phyloP scores from a whole-genome alignment of 768 basidiomycete species.

The Inosperma sp. region DNA sequence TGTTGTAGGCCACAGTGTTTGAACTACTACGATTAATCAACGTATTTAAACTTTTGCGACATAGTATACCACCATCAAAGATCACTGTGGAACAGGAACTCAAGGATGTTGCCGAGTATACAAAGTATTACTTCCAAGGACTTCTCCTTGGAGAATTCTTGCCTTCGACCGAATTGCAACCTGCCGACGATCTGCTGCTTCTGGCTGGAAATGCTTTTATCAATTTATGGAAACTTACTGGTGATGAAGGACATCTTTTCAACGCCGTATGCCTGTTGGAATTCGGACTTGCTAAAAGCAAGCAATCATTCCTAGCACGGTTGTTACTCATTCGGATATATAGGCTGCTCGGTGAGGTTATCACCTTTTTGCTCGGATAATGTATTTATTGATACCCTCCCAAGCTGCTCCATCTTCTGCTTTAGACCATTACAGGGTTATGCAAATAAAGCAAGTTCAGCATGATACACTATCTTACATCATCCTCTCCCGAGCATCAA shows the following conservation, averaged over 20 bases:
- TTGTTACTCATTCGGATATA: conserved; percentile 78
- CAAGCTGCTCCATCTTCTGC: conserved; percentile 70
- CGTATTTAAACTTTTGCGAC: conserved; percentile 67
- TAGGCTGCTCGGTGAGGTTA: conserved; percentile 63
- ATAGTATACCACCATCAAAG: conserved; percentile 45
- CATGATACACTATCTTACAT: conserved; percentile 87
- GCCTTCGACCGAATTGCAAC: conserved; percentile 76
- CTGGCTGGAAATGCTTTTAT: conserved; percentile 68
- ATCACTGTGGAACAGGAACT: conserved; percentile 56
- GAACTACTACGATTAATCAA: conserved; percentile 70
- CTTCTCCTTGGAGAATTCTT: conserved; percentile 64
- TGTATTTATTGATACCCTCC: conserved; percentile 3
- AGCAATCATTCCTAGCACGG: conserved; percentile 74
- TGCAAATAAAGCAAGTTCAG: conserved; percentile 83
- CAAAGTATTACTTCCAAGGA: conserved; percentile 59
- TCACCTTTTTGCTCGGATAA: not conserved
- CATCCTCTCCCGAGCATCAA: conserved; percentile 68
- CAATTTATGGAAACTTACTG: conserved; percentile 54
- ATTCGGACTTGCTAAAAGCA: conserved; percentile 65
- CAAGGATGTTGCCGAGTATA: conserved; percentile 46
- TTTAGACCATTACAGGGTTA: conserved; percentile 70
- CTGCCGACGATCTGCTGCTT: conserved; percentile 79
- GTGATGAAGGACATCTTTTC: conserved; percentile 54
- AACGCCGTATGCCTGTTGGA: conserved; percentile 66
- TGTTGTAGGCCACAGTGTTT: conserved; percentile 42